A percentile compares a stretch with the other conserved stretches of the same genome.
These are phyloP conservation scores for Jamesozyma gamospora DNA, from an alignment of 805 yeast genomes.

Conservation along the genomic window DNA sequence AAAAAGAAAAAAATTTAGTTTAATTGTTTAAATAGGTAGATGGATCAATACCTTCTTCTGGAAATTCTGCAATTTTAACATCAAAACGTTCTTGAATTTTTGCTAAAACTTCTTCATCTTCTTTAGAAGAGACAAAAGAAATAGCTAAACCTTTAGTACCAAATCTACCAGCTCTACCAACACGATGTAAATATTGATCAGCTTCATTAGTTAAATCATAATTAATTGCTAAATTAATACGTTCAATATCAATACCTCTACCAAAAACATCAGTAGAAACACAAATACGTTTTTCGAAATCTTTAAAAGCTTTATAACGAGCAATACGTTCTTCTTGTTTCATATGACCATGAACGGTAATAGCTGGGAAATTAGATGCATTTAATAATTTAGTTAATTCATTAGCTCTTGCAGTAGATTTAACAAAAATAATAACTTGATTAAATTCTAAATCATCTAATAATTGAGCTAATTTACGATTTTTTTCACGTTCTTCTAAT, in stretches of 20 bases:
- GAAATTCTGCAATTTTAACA: slow-evolving; percentile 89
- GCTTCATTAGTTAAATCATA: slow-evolving; percentile 95
- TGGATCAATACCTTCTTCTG: slow-evolving; percentile 96
- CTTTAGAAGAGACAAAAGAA: slow-evolving; percentile 76
- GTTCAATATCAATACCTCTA: slow-evolving; percentile 98
- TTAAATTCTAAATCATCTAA: slow-evolving; percentile 92
- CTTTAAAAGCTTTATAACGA: slow-evolving; percentile 91
- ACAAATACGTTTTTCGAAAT: slow-evolving; percentile 96
- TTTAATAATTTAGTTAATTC: slow-evolving; percentile 81
- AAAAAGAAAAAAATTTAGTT: slow-evolving; percentile 7
- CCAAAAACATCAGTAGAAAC: slow-evolving; percentile 98
- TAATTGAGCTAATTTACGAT: slow-evolving; percentile 82
- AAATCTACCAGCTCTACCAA: slow-evolving; percentile 99
- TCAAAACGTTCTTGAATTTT: slow-evolving; percentile 96
- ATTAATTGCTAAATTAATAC: slow-evolving; percentile 95
- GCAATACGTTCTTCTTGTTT: slow-evolving; percentile 98
- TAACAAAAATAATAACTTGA: slow-evolving; percentile 95
- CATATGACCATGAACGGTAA: slow-evolving; percentile 90
- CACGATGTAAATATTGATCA: slow-evolving; percentile 97
- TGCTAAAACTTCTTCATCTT: slow-evolving; percentile 80
- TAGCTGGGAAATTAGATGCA: slow-evolving; percentile 92
- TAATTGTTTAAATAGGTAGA: slow-evolving; percentile 95
- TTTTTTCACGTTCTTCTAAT: slow-evolving; percentile 83
- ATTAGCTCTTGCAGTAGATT: slow-evolving; percentile 83
- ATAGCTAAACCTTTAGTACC: slow-evolving; percentile 98